Conservation (phyloP, 2,329 filamentous ascomycete genomes). For the Iodosphaeria phyllophila region DNA sequence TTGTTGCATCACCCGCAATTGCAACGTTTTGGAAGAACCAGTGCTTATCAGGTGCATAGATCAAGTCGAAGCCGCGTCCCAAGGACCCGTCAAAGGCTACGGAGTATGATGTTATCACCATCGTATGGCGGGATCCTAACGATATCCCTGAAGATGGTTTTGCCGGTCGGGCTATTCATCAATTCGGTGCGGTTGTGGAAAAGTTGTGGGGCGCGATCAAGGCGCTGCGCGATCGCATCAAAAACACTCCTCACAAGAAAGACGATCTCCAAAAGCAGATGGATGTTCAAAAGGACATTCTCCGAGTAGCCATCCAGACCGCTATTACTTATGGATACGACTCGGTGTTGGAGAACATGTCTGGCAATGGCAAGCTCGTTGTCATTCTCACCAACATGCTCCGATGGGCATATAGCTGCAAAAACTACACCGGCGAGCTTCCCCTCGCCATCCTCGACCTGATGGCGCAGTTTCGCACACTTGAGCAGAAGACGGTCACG, state of each 20-base stretch:
- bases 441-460: slow-evolving; percentile 39
- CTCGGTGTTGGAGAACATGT: slow-evolving; percentile 36
- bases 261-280: slow-evolving; percentile 5
- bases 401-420: slow-evolving; percentile 31
- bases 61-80: slow-evolving; percentile 5
- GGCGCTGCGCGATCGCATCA: slow-evolving; percentile 21
- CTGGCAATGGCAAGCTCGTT: slow-evolving; percentile 36
- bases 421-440: slow-evolving; percentile 32
- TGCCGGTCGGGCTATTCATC: slow-evolving; percentile 28
- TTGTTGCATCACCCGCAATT: too few species aligned
- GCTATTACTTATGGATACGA: slow-evolving; percentile 34
- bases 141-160: slow-evolving; percentile 14
- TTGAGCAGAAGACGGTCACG: slow-evolving; percentile 36
- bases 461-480: slow-evolving; percentile 42
- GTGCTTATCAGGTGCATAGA: slow-evolving; percentile 4
- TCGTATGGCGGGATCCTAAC: slow-evolving; percentile 9
- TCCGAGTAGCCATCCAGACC: slow-evolving; percentile 32
- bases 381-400: slow-evolving; percentile 33
- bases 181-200: slow-evolving; percentile 30
- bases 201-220: slow-evolving; percentile 28
- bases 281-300: slow-evolving; percentile 26
- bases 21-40: too few species aligned
- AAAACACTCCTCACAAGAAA: slow-evolving; percentile 18
- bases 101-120: slow-evolving; percentile 10
- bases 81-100: slow-evolving; percentile 7